Base-by-base conservation (phyloP, 345 rosid genomes). In the Linum trigynum region DNA sequence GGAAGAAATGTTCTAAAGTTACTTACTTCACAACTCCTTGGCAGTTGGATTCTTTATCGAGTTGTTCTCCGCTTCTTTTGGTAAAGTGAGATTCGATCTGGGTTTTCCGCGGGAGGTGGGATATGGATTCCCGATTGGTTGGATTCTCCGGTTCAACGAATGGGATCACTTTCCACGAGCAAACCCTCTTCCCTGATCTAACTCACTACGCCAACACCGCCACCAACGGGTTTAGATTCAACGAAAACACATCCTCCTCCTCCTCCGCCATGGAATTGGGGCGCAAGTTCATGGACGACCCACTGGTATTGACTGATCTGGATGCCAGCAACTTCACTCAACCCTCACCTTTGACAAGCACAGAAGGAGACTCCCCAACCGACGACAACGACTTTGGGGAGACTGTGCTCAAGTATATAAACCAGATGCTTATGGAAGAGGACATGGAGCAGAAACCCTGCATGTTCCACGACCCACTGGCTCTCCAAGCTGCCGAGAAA, bases 401-500 rank as follows among this genome's bases (percentile, higher is more conserved):
- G 38, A 70, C 84, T 0, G 79, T 84, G 38, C 84, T 85, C 70
- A 82, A 68, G 72, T 86, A 83, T 73, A 79, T 89, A 15, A 82
- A 65, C 60, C 82, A 83, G 80, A 67, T 86, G 62, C 94, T 86
- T 17, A 75, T 89, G 96, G 94, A 86, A 69, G 96, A 86, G 80
- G 80, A 79, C 69, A 62, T 82, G 76, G 85, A 77, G 36, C 83
- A 77, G 63, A 77, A 79, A 51, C 84, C 83, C 4, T 70, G 79
- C 64, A 72, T 78, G 77, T 73, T 72, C 11, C 78, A 80, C 41
- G 88, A 82, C 41, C 75, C 90, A 0, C 72, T 82, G 62, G 91
- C 87, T 61, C 73, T 88, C 61, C 80, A 70, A 71, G 79, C 82
- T 65, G 84, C 91, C 0, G 96, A 89, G 81, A 81, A 75, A 63